These are phyloP conservation scores for Termitomyces sp. DNA, from an alignment of 768 basidiomycete species.

Conservation along the genomic window DNA sequence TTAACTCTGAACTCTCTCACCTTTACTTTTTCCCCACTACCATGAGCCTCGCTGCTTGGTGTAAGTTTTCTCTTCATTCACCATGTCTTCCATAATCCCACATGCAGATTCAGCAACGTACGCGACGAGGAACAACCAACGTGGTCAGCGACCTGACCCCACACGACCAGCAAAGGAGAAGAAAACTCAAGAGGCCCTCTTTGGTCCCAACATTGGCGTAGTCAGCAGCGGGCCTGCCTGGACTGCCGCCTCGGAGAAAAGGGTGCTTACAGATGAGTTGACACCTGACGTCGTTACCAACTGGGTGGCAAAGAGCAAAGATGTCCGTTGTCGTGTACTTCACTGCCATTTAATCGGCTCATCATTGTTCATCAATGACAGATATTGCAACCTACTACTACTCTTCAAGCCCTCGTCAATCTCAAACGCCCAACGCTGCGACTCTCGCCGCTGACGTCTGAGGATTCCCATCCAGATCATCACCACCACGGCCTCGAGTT, in stretches of 20 bases:
- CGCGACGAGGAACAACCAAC: not conserved
- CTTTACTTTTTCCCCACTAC: not conserved
- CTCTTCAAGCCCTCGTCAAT: constrained; percentile 91
- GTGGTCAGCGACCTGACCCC: not conserved
- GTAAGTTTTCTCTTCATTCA: constrained; percentile 21
- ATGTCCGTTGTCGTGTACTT: constrained; percentile 46
- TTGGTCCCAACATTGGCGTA: constrained; percentile 88
- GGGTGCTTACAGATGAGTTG: constrained; percentile 60
- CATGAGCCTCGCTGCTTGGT: constrained; percentile 30
- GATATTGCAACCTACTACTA: constrained; percentile 84
- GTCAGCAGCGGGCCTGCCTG: constrained; percentile 66
- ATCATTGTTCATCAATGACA: constrained; percentile 23
- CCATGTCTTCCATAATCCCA: not conserved
- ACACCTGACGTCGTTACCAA: constrained; percentile 76
- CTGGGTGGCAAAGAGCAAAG: constrained; percentile 88
- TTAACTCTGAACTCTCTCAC: constrained; percentile 7
- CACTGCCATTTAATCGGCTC: not conserved
- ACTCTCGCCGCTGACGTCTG: constrained; percentile 60
- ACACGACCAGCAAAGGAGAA: constrained; percentile 36
- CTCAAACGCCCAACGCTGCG: constrained; percentile 87
- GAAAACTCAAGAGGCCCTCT: constrained; percentile 76
- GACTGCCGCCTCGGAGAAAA: constrained; percentile 66
- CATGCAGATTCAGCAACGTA: not conserved
- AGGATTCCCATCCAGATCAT: constrained; percentile 36
- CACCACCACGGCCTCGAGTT: constrained; percentile 84